phyloP scores from a whole-genome alignment of 1,284 basidiomycete species.

The Irpex rosettiformis region DNA sequence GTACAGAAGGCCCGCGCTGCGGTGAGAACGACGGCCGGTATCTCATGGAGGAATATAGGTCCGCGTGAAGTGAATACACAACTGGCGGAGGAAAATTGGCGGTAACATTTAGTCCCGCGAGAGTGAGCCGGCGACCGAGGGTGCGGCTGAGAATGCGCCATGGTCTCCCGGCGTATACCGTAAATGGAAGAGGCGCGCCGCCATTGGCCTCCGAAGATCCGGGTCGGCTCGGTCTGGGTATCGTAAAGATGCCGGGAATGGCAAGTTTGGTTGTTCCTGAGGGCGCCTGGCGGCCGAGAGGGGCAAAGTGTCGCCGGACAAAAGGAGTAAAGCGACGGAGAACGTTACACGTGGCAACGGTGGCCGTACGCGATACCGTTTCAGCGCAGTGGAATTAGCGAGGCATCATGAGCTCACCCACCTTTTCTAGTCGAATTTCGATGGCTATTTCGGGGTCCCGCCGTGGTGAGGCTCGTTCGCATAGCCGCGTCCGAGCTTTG shows the following conservation, averaged over 20 bases:
- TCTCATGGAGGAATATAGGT: constrained; percentile 3
- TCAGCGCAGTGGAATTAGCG: constrained; percentile 29
- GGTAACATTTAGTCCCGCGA: background rate
- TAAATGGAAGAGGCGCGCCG: background rate
- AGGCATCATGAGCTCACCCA: constrained; percentile 23
- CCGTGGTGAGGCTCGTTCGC: background rate
- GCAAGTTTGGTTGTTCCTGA: constrained; percentile 1
- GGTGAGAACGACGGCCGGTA: background rate
- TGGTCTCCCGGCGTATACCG: background rate
- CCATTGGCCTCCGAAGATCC: background rate
- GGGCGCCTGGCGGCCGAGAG: constrained; percentile 14
- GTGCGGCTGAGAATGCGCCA: background rate
- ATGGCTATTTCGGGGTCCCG: constrained; percentile 20
- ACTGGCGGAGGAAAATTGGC: constrained; percentile 1
- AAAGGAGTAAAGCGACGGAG: constrained; percentile 19
- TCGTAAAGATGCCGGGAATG: background rate
- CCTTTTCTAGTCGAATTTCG: constrained; percentile 20
- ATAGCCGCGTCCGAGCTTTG: background rate
- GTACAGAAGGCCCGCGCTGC: background rate
- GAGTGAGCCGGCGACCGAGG: constrained; percentile 1
- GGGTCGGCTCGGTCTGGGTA: constrained; percentile 7
- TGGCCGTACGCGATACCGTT: constrained; percentile 18
- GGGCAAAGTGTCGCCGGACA: constrained; percentile 16
- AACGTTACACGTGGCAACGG: constrained; percentile 28
- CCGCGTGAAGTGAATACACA: constrained; percentile 9